Conservation (phyloP, 2,329 filamentous ascomycete genomes). For the Penicillium corylophilum region DNA sequence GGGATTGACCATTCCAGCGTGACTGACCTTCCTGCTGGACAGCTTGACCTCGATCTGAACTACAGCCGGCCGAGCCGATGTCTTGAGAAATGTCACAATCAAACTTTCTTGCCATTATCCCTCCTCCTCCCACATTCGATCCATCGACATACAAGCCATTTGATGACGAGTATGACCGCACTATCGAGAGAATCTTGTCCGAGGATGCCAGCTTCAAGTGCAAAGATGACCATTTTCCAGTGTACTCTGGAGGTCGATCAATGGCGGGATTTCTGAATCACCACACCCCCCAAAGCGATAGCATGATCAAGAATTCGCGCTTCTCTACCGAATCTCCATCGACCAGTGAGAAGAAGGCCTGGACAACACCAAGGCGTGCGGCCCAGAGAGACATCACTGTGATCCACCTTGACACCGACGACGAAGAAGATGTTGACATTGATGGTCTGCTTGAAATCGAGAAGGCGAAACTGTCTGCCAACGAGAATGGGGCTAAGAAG, state of each 20-base stretch:
- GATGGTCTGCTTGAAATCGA: not conserved
- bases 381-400: conserved; percentile 9
- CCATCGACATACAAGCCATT: conserved; percentile 23
- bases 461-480: too few relatives aligned
- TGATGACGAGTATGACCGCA: conserved; percentile 15
- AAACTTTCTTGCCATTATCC: conserved; percentile 14
- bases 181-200: conserved; percentile 25
- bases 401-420: conserved; percentile 9
- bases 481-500: not conserved
- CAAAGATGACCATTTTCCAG: conserved; percentile 3
- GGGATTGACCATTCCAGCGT: not conserved
- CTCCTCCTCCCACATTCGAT: conserved; percentile 20
- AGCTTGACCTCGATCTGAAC: not conserved
- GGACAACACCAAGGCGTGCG: not conserved
- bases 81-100: not conserved
- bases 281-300: not conserved
- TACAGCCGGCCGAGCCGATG: not conserved
- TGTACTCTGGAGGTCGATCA: not conserved
- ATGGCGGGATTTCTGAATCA: not conserved
- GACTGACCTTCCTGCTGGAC: not conserved
- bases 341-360: not conserved
- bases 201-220: conserved; percentile 24
- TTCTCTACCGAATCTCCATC: not conserved
- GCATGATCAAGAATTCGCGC: not conserved
- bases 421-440: not conserved